These are phyloP conservation scores for Pseudocercospora pini-densiflorae DNA, from an alignment of 2,329 filamentous ascomycete species.

Conservation along the genomic window DNA sequence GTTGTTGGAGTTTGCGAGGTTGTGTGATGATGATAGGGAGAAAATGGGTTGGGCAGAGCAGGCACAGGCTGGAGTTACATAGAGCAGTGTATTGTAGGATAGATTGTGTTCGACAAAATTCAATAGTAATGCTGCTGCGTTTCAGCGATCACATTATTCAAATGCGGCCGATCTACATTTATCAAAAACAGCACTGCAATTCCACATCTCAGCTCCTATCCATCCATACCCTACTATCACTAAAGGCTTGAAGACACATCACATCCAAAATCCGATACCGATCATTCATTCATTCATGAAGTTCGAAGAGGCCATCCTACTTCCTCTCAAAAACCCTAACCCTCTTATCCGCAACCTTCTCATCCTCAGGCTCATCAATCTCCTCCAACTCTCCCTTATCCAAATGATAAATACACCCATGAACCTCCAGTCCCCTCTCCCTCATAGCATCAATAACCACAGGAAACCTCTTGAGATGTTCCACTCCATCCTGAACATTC, in stretches of 20 bases:
- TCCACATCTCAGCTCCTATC: not conserved
- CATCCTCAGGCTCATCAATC: slow-evolving; percentile 43
- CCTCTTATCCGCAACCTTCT: slow-evolving; percentile 28
- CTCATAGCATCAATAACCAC: slow-evolving; percentile 71
- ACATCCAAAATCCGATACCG: not conserved
- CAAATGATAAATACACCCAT: slow-evolving; percentile 78
- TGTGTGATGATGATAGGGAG: slow-evolving; percentile 49
- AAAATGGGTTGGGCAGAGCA: slow-evolving; percentile 43
- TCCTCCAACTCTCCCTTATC: slow-evolving; percentile 59
- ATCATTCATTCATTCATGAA: not conserved
- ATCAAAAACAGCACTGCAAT: not conserved
- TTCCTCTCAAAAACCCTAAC: slow-evolving; percentile 34
- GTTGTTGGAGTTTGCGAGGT: slow-evolving; percentile 49
- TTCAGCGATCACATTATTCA: not conserved
- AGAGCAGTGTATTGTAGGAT: not conserved
- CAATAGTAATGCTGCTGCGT: not conserved
- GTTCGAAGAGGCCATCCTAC: slow-evolving; percentile 3
- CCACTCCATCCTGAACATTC: slow-evolving; percentile 73
- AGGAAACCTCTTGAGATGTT: slow-evolving; percentile 69
- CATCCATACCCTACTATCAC: not conserved
- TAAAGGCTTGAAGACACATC: not conserved
- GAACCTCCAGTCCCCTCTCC: slow-evolving; percentile 72
- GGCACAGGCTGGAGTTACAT: not conserved
- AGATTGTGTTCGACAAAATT: not conserved
- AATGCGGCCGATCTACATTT: not conserved